Percentiles rank a stretch among this genome's conserved stretches.
phyloP scores from a whole-genome alignment of 768 basidiomycete species.

The Lactarius evosmus region DNA sequence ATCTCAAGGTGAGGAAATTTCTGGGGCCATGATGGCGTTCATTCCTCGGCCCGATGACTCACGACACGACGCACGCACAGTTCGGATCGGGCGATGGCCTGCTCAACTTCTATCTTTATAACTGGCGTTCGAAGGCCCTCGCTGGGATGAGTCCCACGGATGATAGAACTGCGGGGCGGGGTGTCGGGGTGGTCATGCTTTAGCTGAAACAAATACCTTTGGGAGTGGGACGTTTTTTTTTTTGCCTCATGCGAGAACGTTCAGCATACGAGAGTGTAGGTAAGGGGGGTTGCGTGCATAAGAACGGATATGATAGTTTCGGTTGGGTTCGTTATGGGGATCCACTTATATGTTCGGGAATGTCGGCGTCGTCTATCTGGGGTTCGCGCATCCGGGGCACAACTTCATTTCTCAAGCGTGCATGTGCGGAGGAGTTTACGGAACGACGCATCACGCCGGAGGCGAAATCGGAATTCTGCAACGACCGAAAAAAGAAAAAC shows the following conservation, averaged over 20 bases:
- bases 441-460: too few species aligned
- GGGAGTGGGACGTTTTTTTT: neutral
- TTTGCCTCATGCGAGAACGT: neutral
- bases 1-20: conserved; percentile 71
- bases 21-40: conserved; percentile 21
- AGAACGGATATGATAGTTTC: too few species aligned
- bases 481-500: too few species aligned
- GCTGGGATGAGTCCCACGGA: conserved; percentile 63
- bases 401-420: too few species aligned
- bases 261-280: neutral
- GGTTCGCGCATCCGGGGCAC: too few species aligned
- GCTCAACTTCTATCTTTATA: conserved; percentile 91
- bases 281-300: too few species aligned
- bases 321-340: too few species aligned
- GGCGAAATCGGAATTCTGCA: too few species aligned
- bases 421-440: too few species aligned
- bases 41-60: conserved; percentile 16
- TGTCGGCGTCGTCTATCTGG: too few species aligned
- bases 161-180: conserved; percentile 59
- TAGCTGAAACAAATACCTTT: conserved; percentile 37
- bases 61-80: conserved; percentile 41
- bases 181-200: conserved; percentile 93
- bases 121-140: conserved; percentile 83
- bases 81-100: conserved; percentile 92
- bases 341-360: too few species aligned